Evolutionary conservation across 352 stramenopile species (phyloP), one percentile per base, ranked within the genome.

Genomic region (Thraustotheca clavata): DNA sequence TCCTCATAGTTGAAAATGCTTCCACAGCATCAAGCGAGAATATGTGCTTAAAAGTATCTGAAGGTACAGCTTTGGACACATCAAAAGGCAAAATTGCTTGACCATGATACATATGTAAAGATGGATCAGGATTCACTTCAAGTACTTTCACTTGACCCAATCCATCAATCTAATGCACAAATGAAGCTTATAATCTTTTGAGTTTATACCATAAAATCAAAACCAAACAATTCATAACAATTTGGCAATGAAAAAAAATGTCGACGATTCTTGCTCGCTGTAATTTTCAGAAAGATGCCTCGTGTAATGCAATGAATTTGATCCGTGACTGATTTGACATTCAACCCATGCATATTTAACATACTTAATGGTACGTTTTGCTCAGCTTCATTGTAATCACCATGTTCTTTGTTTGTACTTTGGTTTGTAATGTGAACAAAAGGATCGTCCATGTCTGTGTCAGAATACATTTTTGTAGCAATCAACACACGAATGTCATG

Each of bases 351-450:
- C 5, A 46, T 9, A 29, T 46, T 26, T 5, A 48, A 31, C n/a
- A 57, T 46, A 4, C 12, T 29, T 11, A 65, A 33, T 6, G 12
- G 14, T 27, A 52, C 6, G 29, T 65, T 65, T n/a, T 65, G 57
- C 4, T 9, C 12, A 7, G 11, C 36, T 7, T 38, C 22, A 11
- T 65, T 4, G 39, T 65, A 65, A 22, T 2, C 16, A 50, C 26
- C 6, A 38, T 72, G 41, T 5, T 20, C 33, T 24, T 66, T 50
- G 62, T 74, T 74, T 26, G 62, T 48, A 18, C 35, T 54, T 31
- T 60, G 27, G 60, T 74, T 74, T 2, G 69, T 74, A 14, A 74
- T 50, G 55, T 71, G 69, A 14, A 68, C 61, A 34, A 72, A 54
- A 16, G 50, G 14, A 31, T 71, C 32, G n/a, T 55, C n/a, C n/a